Percentiles rank a stretch among this genome's conserved stretches.
Evolutionary conservation across 2,329 filamentous ascomycete genomes (phyloP).

Genomic region (Thielaviopsis euricoi): DNA sequence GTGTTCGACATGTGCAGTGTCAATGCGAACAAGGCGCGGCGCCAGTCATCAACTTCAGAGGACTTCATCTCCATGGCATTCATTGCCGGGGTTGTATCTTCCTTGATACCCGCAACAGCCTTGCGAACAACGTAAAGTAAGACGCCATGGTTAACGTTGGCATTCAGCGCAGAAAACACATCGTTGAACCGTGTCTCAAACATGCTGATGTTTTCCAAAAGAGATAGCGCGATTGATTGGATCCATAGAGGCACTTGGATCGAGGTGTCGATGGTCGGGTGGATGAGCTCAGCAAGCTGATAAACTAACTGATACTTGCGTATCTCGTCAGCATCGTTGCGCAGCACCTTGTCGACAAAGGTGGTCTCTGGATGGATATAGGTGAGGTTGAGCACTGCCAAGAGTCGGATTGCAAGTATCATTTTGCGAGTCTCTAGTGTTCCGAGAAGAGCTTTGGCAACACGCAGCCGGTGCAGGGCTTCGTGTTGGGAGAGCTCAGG

Average conservation of each 20-base stretch:
- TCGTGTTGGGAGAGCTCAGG: conserved; percentile 66
- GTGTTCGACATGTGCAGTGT: conserved; percentile 54
- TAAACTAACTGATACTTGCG: conserved; percentile 78
- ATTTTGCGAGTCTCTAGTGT: conserved; percentile 53
- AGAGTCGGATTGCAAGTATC: conserved; percentile 62
- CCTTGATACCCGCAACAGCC: conserved; percentile 65
- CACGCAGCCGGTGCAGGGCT: conserved; percentile 64
- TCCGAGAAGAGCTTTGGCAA: conserved; percentile 61
- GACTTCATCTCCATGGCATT: conserved; percentile 8
- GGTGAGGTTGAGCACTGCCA: conserved; percentile 80
- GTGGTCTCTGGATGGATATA: conserved; percentile 70
- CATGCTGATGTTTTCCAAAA: conserved; percentile 72
- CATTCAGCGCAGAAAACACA: conserved; percentile 77
- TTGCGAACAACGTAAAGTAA: conserved; percentile 86
- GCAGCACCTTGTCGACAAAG: conserved; percentile 76
- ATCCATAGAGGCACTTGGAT: conserved; percentile 54
- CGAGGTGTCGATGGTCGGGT: conserved; percentile 56
- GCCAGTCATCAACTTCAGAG: conserved; percentile 62
- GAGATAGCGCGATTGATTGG: conserved; percentile 65
- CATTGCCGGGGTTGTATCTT: conserved; percentile 22
- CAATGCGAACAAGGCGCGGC: conserved; percentile 75
- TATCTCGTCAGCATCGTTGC: conserved; percentile 78
- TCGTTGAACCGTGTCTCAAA: conserved; percentile 64
- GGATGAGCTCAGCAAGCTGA: conserved; percentile 81
- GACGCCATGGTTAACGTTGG: conserved; percentile 91